Conservation (phyloP, 1,284 basidiomycete genomes). For the Meripilus lineatus region DNA sequence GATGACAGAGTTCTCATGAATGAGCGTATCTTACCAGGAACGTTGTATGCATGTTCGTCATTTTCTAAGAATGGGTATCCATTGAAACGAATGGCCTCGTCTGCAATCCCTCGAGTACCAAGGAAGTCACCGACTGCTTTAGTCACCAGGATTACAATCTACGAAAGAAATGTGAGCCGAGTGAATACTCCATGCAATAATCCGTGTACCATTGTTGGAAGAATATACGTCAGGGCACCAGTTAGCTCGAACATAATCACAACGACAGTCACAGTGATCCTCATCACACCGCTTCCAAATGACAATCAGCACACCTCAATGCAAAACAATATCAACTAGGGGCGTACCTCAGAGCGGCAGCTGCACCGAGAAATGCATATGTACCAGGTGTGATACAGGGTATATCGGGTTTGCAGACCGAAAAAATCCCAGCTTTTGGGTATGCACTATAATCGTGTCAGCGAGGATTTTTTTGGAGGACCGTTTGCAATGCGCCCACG, state of each 20-base stretch:
- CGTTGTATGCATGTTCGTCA: slow-evolving; percentile 87
- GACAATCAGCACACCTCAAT: neutral
- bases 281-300: slow-evolving; percentile 79
- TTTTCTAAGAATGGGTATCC: slow-evolving; percentile 96
- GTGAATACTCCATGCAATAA: neutral
- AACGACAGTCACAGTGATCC: slow-evolving; percentile 96
- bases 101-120: slow-evolving; percentile 91
- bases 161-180: slow-evolving; percentile 1
- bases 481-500: slow-evolving; percentile 40
- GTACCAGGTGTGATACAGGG: slow-evolving; percentile 99
- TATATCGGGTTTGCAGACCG: slow-evolving; percentile 85
- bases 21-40: slow-evolving; percentile 58
- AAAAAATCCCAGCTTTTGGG: slow-evolving; percentile 82
- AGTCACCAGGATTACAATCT: slow-evolving; percentile 95
- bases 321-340: neutral
- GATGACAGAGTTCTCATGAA: slow-evolving; percentile 2
- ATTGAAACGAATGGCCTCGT: slow-evolving; percentile 96
- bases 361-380: slow-evolving; percentile 93
- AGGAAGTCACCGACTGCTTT: slow-evolving; percentile 97
- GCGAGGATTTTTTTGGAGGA: no score
- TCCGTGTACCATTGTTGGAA: slow-evolving; percentile 88
- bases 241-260: slow-evolving; percentile 99
- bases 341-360: slow-evolving; percentile 81
- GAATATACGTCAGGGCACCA: slow-evolving; percentile 94
- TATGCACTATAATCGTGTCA: slow-evolving; percentile 55